phyloP scores from a whole-genome alignment of 2,329 filamentous ascomycete species.

The Paracamarosporium sp. region DNA sequence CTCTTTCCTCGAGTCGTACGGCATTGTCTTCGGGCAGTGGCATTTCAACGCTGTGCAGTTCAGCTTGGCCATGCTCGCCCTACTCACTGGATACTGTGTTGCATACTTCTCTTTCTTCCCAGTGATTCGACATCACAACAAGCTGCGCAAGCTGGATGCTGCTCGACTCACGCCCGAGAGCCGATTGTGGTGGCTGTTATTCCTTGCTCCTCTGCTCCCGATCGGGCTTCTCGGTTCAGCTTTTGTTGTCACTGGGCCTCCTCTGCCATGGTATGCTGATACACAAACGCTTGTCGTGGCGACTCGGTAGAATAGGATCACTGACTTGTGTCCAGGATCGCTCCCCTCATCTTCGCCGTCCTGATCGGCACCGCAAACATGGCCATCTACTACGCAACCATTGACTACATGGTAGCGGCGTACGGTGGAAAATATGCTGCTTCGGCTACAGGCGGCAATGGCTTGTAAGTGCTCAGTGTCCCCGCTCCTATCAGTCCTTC shows the following conservation, averaged over 20 bases:
- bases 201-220: slow-evolving; percentile 64
- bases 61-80: slow-evolving; percentile 64
- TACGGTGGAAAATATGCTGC: slow-evolving; percentile 74
- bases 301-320: too few species aligned
- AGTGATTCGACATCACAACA: slow-evolving; percentile 55
- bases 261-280: slow-evolving; percentile 56
- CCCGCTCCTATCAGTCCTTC: background rate
- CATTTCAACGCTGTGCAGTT: slow-evolving; percentile 63
- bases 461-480: slow-evolving; percentile 54
- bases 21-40: slow-evolving; percentile 72
- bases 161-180: slow-evolving; percentile 63
- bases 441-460: slow-evolving; percentile 78
- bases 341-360: slow-evolving; percentile 53
- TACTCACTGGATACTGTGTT: slow-evolving; percentile 70
- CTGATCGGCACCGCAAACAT: slow-evolving; percentile 73
- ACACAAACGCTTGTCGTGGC: background rate
- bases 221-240: slow-evolving; percentile 75
- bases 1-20: slow-evolving; percentile 76
- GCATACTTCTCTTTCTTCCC: slow-evolving; percentile 66
- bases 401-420: slow-evolving; percentile 79
- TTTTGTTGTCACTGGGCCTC: slow-evolving; percentile 65
- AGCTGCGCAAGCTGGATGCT: slow-evolving; percentile 52
- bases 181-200: slow-evolving; percentile 70
- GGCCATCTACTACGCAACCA: slow-evolving; percentile 76
- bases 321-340: slow-evolving; percentile 51